Base-by-base conservation (phyloP, 257 asterid species). In the Solanum sejunctum region DNA sequence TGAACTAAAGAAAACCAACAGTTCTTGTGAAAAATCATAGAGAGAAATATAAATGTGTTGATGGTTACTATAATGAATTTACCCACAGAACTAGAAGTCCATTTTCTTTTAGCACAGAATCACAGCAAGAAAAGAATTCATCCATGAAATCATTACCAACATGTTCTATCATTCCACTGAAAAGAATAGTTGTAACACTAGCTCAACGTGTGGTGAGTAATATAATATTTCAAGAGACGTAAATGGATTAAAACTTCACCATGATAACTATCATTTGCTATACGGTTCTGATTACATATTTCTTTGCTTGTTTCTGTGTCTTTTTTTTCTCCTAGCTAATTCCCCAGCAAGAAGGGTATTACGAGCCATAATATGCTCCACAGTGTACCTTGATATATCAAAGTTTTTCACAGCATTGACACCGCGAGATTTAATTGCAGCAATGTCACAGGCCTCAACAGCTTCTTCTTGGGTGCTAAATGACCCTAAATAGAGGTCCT, bases 391-490 rank as follows among this genome's bases (percentile, higher is more conserved):
- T 21, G 98, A 87, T 10, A 93, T 89, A 87, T 92, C 99, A 18
- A 97, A 97, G 89, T 97, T 97, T 6, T 98, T 97, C 2, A 97
- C 99, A 0, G 99, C 99, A 56, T 92, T 95, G 56, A 90, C 90
- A 1, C 99, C 99, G 8, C 99, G 86, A 61, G 95, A 97, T 83
- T 95, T 97, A 23, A 97, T 95, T 3, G 99, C 99, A 0, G 99
- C 99, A 15, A 97, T 89, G 55, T 97, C 99, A 60, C 95, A 97
- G 10, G 99, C 99, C 93, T 97, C 99, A 0, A 98, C 99, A 21
- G 99, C 99, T 90, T 97, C 99, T 88, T 97, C 99, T 87, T 97
- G 99, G 8, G 98, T 97, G 87, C 99, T 93, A 88, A 97, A 97
- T 83, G 99, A 95, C 28, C 99, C 99, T 6, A 97, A 93, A 83